Evolutionary conservation across 257 asterid species (phyloP).

Genomic region (Nicotiana obtusifolia): DNA sequence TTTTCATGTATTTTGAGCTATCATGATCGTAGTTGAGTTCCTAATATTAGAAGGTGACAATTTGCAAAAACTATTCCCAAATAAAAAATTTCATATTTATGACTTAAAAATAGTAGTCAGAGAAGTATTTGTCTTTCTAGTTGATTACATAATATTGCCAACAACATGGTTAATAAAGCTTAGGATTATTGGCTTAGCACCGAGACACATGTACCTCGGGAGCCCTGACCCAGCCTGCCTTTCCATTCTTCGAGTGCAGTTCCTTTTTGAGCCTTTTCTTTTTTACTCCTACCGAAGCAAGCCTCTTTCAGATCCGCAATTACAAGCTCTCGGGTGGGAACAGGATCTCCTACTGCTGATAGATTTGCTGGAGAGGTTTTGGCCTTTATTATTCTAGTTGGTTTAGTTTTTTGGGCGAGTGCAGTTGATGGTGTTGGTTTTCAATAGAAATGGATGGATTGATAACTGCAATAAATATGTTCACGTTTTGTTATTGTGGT

Average conservation of each 20-base stretch:
- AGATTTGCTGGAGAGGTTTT: conserved; percentile 40
- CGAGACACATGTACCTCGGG: too few species aligned
- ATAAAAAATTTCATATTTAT: conserved; percentile 13
- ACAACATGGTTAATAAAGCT: conserved; percentile 44
- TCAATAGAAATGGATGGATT: conserved; percentile 35
- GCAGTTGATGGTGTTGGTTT: conserved; percentile 48
- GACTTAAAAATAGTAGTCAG: conserved; percentile 24
- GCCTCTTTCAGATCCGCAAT: too few species aligned
- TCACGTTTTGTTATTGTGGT: conserved; percentile 47
- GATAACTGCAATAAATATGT: conserved; percentile 41
- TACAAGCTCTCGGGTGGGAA: too few species aligned
- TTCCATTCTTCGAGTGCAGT: too few species aligned
- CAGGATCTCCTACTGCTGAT: too few species aligned
- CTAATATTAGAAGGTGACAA: conserved; percentile 53
- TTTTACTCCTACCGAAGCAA: too few species aligned
- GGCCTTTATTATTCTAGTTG: conserved; percentile 31
- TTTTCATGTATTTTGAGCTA: conserved; percentile 39
- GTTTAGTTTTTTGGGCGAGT: conserved; percentile 36
- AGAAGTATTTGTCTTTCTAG: conserved; percentile 24
- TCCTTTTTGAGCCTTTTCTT: too few species aligned
- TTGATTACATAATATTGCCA: conserved; percentile 38
- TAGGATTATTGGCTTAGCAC: conserved; percentile 38
- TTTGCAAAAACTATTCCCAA: conserved; percentile 46
- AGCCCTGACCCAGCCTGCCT: too few species aligned
- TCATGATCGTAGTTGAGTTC: conserved; percentile 44